phyloP scores from a whole-genome alignment of 2,329 filamentous ascomycete genomes.

The Akanthomyces muscarius region DNA sequence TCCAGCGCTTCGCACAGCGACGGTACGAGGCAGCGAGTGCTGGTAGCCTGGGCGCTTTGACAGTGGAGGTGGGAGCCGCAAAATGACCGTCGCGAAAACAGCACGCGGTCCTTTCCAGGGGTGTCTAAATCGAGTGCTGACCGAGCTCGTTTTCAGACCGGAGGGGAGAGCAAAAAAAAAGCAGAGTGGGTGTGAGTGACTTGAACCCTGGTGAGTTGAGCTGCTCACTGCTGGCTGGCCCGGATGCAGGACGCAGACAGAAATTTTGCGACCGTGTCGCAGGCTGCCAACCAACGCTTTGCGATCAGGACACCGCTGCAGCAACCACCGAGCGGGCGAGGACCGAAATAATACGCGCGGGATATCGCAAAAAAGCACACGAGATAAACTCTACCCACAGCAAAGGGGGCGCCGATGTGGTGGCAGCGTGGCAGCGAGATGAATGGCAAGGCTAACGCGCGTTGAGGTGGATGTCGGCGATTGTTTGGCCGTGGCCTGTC shows the following conservation, averaged over 20 bases:
- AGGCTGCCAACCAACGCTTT: background rate
- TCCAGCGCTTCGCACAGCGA: background rate
- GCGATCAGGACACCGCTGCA: background rate
- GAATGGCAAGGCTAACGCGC: constrained; percentile 18
- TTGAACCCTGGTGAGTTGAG: constrained; percentile 8
- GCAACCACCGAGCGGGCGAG: background rate
- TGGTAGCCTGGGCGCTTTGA: constrained; percentile 3
- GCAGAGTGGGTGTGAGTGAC: constrained; percentile 3
- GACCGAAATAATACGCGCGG: background rate
- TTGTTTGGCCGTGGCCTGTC: constrained; percentile 13
- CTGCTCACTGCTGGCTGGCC: constrained; percentile 2
- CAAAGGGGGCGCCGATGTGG: constrained; percentile 11
- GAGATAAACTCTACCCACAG: constrained; percentile 9
- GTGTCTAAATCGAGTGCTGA: background rate
- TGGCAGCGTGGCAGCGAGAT: constrained; percentile 15
- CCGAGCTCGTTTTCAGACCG: background rate
- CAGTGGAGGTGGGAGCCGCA: constrained; percentile 9
- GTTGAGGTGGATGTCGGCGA: constrained; percentile 17
- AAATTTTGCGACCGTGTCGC: constrained; percentile 13
- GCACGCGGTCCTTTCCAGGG: constrained; percentile 5
- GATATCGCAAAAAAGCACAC: constrained; percentile 2
- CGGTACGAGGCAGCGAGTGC: background rate
- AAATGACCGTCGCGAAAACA: constrained; percentile 13
- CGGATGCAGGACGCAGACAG: background rate
- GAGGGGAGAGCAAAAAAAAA: background rate